A percentile compares a stretch with the other conserved stretches of the same genome.
These are phyloP conservation scores for Talaromyces thailandensis DNA, from an alignment of 495 filamentous ascomycete genomes.

Conservation along the genomic window DNA sequence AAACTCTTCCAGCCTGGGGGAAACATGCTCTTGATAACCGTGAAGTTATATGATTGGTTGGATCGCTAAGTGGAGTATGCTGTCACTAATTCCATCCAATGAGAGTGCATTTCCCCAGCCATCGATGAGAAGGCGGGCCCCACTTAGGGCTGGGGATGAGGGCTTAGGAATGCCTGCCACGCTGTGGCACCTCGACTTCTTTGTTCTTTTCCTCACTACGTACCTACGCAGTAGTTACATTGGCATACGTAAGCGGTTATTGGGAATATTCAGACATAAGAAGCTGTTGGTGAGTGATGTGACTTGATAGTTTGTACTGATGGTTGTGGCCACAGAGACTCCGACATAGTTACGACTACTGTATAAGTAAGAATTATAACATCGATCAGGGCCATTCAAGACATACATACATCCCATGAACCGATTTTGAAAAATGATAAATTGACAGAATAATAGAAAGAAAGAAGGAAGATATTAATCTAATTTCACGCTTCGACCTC, in stretches of 20 bases:
- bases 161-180: conserved; percentile 1
- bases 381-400: not conserved
- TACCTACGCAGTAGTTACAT: no score
- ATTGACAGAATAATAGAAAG: not conserved
- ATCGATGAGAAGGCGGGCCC: not conserved
- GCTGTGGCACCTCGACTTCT: not conserved
- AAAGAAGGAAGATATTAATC: not conserved
- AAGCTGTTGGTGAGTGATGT: not conserved
- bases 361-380: no score
- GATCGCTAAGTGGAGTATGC: not conserved
- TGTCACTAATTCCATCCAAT: not conserved
- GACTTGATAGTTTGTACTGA: no score
- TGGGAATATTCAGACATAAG: no score
- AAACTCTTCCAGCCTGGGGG: not conserved
- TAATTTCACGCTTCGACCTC: conserved; percentile 19
- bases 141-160: not conserved
- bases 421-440: not conserved
- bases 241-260: no score
- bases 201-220: no score
- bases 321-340: no score
- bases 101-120: not conserved
- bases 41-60: not conserved
- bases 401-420: conserved; percentile 4
- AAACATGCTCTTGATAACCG: not conserved
- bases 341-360: no score